Evolutionary conservation across 495 filamentous ascomycete genomes (phyloP), one percentile per base, ranked within the genome.

Genomic region (Penicillium ucsense): DNA sequence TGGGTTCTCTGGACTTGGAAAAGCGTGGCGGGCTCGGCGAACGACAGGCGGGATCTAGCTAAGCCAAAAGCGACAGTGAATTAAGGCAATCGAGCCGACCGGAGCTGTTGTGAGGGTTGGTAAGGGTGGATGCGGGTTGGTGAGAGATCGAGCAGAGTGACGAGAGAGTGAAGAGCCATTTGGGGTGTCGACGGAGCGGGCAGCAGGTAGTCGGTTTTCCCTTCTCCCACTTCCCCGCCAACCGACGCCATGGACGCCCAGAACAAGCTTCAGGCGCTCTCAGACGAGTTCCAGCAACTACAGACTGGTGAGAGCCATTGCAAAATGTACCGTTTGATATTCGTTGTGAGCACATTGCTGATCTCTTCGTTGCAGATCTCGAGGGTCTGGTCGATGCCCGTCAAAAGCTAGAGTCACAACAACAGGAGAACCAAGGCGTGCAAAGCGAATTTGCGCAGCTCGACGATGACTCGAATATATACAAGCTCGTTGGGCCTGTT

Each of bases 401-500:
- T 38, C 89, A 98, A 67, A 90, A 84, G 64, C 83, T 98, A 37
- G 91, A 96, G 64, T 87, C 88, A 29, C 92, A 98, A 66, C 82
- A 85, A 53, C 85, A 95, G 61, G 92, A 98, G 64, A 97, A 96
- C 63, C 68, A 82, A 41, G 82, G 83, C 27, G 92, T 98, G 1
- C 82, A 95, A 62, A 86, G 86, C 81, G 92, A 98, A 71, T 96
- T 98, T 66, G 67, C 77, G 31, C 74, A 74, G 47, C 75, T 97
- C 48, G 78, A 81, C 49, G 81, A 88, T 41, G 82, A 83, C 52
- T 82, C 91, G 50, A 86, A 83, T 43, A 94, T 99, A 67, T 99
- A 89, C 76, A 97, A 97, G 65, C 78, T 95, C 34, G 80, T 95
- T 43, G 92, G 92, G 1, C 92, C 92, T 0, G 86, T 97, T 7